phyloP scores from a whole-genome alignment of 2,329 filamentous ascomycete species.

The Penicillium psychrosexuale region DNA sequence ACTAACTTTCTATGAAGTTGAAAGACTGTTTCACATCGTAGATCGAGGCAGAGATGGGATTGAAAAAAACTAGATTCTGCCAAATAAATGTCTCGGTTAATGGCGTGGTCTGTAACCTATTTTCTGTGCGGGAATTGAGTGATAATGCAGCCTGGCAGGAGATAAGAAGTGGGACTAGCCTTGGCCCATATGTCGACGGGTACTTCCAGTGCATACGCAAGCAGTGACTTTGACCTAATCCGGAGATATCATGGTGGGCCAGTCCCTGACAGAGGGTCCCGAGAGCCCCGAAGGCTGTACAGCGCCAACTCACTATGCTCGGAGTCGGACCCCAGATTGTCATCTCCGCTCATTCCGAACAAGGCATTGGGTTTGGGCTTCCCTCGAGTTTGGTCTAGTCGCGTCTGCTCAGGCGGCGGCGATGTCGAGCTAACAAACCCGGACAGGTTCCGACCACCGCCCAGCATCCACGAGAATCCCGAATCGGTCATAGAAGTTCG shows the following conservation, averaged over 20 bases:
- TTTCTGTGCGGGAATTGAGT: neutral
- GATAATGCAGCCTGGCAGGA: neutral
- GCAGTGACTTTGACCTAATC: neutral
- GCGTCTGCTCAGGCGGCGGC: conserved; percentile 44
- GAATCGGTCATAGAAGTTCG: conserved; percentile 47
- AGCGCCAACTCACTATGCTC: conserved; percentile 42
- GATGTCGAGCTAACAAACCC: conserved; percentile 47
- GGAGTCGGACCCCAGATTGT: conserved; percentile 24
- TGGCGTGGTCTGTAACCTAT: neutral
- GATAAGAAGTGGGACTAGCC: neutral
- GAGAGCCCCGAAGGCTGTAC: conserved; percentile 36
- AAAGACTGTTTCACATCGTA: neutral
- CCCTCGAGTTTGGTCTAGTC: conserved; percentile 29
- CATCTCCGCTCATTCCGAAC: conserved; percentile 35
- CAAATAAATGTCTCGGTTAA: neutral
- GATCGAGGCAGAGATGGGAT: neutral
- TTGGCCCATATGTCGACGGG: neutral
- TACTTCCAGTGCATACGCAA: neutral
- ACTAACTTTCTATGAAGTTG: neutral
- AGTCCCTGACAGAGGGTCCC: conserved; percentile 20
- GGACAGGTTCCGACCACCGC: conserved; percentile 43
- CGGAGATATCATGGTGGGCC: conserved; percentile 3
- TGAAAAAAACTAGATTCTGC: neutral
- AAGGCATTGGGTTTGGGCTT: conserved; percentile 34
- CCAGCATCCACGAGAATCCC: conserved; percentile 52